Evolutionary conservation across 148 eudicot genomes (phyloP), one percentile per base, ranked within the genome.

Genomic region (Euryodendron excelsum): DNA sequence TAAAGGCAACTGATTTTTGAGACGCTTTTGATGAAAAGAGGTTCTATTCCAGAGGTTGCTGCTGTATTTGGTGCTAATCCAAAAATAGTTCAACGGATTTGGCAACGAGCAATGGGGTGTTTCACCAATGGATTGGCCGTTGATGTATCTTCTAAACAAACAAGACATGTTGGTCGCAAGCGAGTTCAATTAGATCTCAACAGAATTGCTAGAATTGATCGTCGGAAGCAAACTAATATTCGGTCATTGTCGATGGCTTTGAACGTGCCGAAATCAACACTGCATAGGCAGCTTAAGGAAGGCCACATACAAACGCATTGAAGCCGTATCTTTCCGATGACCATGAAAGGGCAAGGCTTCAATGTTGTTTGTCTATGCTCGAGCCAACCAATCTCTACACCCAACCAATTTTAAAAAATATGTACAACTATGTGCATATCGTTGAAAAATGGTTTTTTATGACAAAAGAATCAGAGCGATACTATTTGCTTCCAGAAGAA

Each of bases 161-260:
- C n/a, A n/a, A n/a, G n/a, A n/a, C n/a, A n/a, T n/a, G 73, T 69
- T 39, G 73, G 53, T 39, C 73, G 73, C 6, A 69, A 69, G 52
- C 0, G 73, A 23, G 52, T 69, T 44, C 52, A 69, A 69, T 39
- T 69, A 39, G 52, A 36, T n/a, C 7, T 7, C 7, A 14, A 4
- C 14, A 44, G 20, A 44, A 44, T 44, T 39, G 60, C 34, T 30
- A 59, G 21, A 55, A 50, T 69, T 23, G 23, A 5, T 17, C 48
- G 5, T 25, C 11, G 45, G 12, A 15, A 18, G 1, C 50, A 23
- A 21, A 36, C 73, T 14, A 69, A 69, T 69, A 69, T 69, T 44
- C 73, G 53, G 2, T 36, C 48, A 69, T 36, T 69, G 30, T 39
- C 73, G 18, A 36, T 2, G 23, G 52, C 23, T 1, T 36, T 69